These are phyloP conservation scores for Boechera retrofracta DNA, from an alignment of 345 rosid species.

Conservation along the genomic window DNA sequence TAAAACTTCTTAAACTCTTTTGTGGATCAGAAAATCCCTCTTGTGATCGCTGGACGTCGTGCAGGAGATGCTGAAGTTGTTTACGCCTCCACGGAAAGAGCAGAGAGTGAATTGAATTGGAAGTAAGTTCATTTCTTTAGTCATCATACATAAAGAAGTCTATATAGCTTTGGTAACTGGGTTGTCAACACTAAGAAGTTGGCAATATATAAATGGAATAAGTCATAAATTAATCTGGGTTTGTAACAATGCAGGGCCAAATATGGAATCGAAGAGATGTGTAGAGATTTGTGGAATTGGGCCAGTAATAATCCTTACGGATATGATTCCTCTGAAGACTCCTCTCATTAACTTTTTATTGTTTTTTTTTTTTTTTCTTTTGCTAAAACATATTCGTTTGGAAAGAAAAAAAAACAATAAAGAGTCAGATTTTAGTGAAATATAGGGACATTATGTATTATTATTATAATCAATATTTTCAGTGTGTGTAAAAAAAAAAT, in stretches of 20 bases:
- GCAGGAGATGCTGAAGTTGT: conserved; percentile 90
- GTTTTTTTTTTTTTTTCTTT: no score
- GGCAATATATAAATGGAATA: background rate
- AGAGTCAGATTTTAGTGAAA: conserved; percentile 15
- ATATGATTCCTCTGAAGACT: conserved; percentile 51
- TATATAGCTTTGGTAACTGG: background rate
- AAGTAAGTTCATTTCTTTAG: conserved; percentile 60
- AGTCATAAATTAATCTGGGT: background rate
- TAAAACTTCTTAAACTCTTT: background rate
- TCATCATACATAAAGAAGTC: background rate
- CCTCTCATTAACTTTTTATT: background rate
- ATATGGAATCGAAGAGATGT: conserved; percentile 86
- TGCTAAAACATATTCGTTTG: background rate
- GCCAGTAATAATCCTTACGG: conserved; percentile 94
- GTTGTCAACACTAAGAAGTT: background rate
- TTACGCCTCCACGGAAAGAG: conserved; percentile 84
- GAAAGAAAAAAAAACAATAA: background rate
- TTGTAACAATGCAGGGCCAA: conserved; percentile 65
- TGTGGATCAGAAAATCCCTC: conserved; percentile 71
- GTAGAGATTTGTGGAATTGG: conserved; percentile 96
- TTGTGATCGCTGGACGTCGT: conserved; percentile 70
- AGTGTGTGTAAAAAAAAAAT: background rate
- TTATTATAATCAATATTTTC: background rate
- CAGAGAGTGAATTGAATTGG: conserved; percentile 83
- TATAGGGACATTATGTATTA: conserved; percentile 7